phyloP scores from a whole-genome alignment of 2,329 filamentous ascomycete species.

The Arthrobotrys sinensis region DNA sequence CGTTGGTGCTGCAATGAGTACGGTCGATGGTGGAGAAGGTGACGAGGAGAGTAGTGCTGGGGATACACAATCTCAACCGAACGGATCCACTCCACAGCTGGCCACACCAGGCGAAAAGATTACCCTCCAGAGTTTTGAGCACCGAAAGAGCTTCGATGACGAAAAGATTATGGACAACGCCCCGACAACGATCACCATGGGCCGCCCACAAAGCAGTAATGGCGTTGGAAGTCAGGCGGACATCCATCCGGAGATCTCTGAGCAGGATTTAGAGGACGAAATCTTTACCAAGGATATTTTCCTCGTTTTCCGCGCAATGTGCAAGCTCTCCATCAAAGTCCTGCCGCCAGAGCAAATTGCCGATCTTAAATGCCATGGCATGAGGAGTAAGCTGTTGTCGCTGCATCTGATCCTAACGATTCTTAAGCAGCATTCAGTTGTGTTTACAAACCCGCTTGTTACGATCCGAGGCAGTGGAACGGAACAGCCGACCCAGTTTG shows the following conservation, averaged over 20 bases:
- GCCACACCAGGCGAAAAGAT: constrained; percentile 72
- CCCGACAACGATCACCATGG: constrained; percentile 76
- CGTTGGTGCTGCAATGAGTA: constrained; percentile 59
- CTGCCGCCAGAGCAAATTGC: constrained; percentile 91
- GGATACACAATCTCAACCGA: constrained; percentile 41
- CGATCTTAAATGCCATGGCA: constrained; percentile 92
- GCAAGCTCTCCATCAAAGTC: constrained; percentile 94
- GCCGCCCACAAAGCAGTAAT: constrained; percentile 70
- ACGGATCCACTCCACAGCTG: constrained; percentile 21
- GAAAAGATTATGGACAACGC: constrained; percentile 77
- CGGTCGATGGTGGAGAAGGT: constrained; percentile 58
- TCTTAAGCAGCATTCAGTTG: constrained; percentile 90
- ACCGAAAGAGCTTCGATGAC: constrained; percentile 77
- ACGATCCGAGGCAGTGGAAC: constrained; percentile 94
- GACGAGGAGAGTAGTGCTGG: constrained; percentile 61
- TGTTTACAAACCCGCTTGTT: constrained; percentile 92
- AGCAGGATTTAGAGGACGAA: constrained; percentile 83
- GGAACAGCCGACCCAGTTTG: constrained; percentile 85
- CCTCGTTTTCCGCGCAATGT: constrained; percentile 96
- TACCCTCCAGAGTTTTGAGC: constrained; percentile 79
- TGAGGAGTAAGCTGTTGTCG: constrained; percentile 96
- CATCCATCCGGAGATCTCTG: constrained; percentile 69
- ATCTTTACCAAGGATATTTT: constrained; percentile 98
- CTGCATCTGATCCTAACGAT: constrained; percentile 95
- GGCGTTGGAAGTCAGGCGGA: constrained; percentile 67